phyloP scores from a whole-genome alignment of 139 green algal species.

The Closterium sp. region DNA sequence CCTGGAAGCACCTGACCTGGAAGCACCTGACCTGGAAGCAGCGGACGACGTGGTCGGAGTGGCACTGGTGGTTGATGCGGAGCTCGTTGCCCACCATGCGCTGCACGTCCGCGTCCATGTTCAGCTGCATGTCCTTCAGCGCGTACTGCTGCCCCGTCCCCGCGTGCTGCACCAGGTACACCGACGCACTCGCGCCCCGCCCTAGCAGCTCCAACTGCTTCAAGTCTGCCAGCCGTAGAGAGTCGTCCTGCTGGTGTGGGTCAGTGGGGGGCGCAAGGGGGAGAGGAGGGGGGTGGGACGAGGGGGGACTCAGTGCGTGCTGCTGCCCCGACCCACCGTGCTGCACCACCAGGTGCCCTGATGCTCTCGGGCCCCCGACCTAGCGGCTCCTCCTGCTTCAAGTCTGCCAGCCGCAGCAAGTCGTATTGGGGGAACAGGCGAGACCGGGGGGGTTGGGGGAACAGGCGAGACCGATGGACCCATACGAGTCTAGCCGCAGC shows the following conservation, averaged over 20 bases:
- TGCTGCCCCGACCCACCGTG: slow-evolving; percentile 45
- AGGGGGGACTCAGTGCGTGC: slow-evolving; percentile 35
- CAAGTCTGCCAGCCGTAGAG: slow-evolving; percentile 48
- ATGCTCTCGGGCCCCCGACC: slow-evolving; percentile 51
- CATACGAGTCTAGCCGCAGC: no score
- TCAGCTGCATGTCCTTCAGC: slow-evolving; percentile 54
- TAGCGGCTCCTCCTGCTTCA: slow-evolving; percentile 42
- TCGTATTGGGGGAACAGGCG: neutral
- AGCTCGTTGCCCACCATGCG: slow-evolving; percentile 57
- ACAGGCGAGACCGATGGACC: no score
- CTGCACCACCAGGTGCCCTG: slow-evolving; percentile 49
- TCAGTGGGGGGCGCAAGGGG: no score
- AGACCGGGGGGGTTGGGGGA: no score
- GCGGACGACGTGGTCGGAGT: slow-evolving; percentile 26
- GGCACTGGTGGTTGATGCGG: slow-evolving; percentile 48
- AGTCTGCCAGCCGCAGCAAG: slow-evolving; percentile 38
- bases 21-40: slow-evolving; percentile 30
- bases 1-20: slow-evolving; percentile 34
- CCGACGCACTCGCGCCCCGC: slow-evolving; percentile 50
- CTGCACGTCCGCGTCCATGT: slow-evolving; percentile 50
- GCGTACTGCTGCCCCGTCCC: slow-evolving; percentile 44
- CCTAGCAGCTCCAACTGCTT: slow-evolving; percentile 44
- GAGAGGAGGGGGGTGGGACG: no score
- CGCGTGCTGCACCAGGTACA: slow-evolving; percentile 51
- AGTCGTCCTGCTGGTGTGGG: neutral